phyloP scores from a whole-genome alignment of 768 basidiomycete species.

The Daedalea quercina region DNA sequence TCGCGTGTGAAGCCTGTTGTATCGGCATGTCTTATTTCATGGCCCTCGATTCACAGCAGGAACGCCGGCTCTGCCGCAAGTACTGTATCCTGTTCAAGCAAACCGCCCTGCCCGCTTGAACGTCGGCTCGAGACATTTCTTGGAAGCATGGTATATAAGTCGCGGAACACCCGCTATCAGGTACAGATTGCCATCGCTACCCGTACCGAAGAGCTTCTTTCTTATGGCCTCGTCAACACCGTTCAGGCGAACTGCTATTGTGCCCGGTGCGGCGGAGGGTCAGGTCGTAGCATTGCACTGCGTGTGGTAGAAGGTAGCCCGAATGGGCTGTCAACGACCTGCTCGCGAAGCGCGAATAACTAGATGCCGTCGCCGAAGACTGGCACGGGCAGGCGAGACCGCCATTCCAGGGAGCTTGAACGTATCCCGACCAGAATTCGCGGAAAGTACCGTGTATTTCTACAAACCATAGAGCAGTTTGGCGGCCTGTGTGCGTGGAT shows the following conservation, averaged over 20 bases:
- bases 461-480: conserved; percentile 12
- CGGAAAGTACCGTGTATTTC: conserved; percentile 14
- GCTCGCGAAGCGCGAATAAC: neutral
- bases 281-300: conserved; percentile 11
- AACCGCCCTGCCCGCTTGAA: no score
- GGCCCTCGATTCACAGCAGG: no score
- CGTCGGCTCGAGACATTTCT: no score
- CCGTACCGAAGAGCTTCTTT: no score
- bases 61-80: no score
- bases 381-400: conserved; percentile 11
- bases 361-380: conserved; percentile 8
- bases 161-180: no score
- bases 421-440: conserved; percentile 18
- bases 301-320: conserved; percentile 13
- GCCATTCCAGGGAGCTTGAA: conserved; percentile 18
- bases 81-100: no score
- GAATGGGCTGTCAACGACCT: conserved; percentile 13
- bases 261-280: conserved; percentile 13
- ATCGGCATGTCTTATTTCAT: no score
- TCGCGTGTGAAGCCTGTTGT: no score
- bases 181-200: no score
- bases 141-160: no score
- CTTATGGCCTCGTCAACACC: neutral
- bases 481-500: conserved; percentile 11
- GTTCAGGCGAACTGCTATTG: conserved; percentile 7